Evolutionary conservation across 1,139 yeast species (phyloP).

Genomic region (Taiozyma sp.): DNA sequence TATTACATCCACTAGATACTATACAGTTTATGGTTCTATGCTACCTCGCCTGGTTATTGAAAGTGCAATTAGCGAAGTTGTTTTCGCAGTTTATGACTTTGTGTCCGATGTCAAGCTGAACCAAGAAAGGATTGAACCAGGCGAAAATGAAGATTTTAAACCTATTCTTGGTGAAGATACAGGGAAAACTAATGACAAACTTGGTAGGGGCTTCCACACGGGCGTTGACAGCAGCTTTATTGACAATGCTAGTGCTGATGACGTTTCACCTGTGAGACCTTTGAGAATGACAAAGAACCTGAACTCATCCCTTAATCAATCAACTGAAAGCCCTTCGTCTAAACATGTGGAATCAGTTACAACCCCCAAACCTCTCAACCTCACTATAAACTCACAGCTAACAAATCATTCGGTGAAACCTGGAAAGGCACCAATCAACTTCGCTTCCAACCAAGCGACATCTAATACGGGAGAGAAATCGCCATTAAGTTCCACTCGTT

Average conservation of each 20-base stretch:
- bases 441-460: background rate
- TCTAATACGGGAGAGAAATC: background rate
- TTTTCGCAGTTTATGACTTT: constrained; percentile 70
- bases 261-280: constrained; percentile 48
- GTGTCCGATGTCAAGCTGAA: constrained; percentile 50
- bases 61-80: constrained; percentile 73
- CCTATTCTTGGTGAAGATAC: background rate
- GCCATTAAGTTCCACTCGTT: constrained; percentile 3
- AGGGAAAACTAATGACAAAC: background rate
- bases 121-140: constrained; percentile 4
- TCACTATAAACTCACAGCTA: constrained; percentile 15
- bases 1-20: constrained; percentile 77
- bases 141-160: background rate
- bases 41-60: constrained; percentile 73
- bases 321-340: background rate
- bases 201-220: background rate
- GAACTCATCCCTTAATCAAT: constrained; percentile 3
- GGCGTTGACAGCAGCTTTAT: background rate
- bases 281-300: constrained; percentile 51
- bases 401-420: constrained; percentile 8
- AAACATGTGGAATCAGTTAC: background rate
- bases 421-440: constrained; percentile 3
- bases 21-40: constrained; percentile 54
- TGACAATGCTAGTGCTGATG: constrained; percentile 8
- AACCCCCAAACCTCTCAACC: constrained; percentile 12